Base-by-base conservation (phyloP, 139 green algal species). In the Trebouxia sp. region DNA sequence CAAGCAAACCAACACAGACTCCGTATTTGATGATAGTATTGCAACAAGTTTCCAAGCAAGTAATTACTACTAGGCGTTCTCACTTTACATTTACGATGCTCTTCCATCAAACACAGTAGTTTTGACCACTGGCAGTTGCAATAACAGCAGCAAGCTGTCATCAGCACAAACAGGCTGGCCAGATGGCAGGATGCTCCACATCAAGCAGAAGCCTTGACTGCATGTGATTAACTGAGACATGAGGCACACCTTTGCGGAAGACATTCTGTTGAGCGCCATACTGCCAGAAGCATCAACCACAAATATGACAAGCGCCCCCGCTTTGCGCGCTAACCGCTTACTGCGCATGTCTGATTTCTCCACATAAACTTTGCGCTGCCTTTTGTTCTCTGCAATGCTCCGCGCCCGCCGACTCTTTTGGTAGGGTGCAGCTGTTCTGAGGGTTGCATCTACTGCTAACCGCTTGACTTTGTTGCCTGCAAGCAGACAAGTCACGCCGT, bases 181-280 rank as follows among this genome's bases (percentile, higher is more conserved):
- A n/a, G n/a, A n/a, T n/a, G n/a, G n/a, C n/a, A n/a, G n/a, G n/a
- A n/a, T n/a, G n/a, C n/a, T n/a, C n/a, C n/a, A n/a, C n/a, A n/a
- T n/a, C n/a, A n/a, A n/a, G n/a, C n/a, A n/a, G n/a, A n/a, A n/a
- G n/a, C n/a, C n/a, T n/a, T n/a, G 48, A 58, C 48, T 58, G 48
- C 15, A 58, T 58, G n/a, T n/a, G n/a, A n/a, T n/a, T 58, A 58
- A 17, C 14, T 58, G 48, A 58, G 48, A 58, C 48, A n/a, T 58
- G 15, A 58, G 6, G 28, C 72, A 5, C 53, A 88, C 86, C 89
- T 99, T 99, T 48, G 97, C 97, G 6, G 93, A 92, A 76, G 91
- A 91, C 97, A 99, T 99, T 85, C 97, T 94, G 88, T 99, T 99
- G 65, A 99, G 91, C 12, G 97, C 97, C 97, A 99, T 99, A 48